Evolutionary conservation across 2,329 filamentous ascomycete genomes (phyloP).

Genomic region (Nothophoma quercina): DNA sequence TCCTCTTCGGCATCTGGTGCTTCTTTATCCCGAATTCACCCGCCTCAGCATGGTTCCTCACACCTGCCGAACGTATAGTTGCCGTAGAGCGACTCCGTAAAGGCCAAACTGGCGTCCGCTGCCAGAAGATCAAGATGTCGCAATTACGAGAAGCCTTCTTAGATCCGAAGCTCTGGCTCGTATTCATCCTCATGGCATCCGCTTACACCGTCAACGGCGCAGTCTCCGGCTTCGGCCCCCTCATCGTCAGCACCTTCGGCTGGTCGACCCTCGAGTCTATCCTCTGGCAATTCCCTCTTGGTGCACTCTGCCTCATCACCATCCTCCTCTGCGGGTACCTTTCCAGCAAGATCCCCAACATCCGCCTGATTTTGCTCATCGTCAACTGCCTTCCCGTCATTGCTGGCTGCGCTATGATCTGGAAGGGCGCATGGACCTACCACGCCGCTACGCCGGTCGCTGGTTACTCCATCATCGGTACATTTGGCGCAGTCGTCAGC

Average conservation of each 20-base stretch:
- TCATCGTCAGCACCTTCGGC: slow-evolving; percentile 53
- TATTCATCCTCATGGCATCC: slow-evolving; percentile 50
- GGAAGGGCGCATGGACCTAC: slow-evolving; percentile 70
- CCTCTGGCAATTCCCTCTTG: slow-evolving; percentile 75
- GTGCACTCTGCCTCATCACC: slow-evolving; percentile 70
- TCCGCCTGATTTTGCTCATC: slow-evolving; percentile 70
- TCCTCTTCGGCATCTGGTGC: slow-evolving; percentile 70
- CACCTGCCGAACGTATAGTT: slow-evolving; percentile 66
- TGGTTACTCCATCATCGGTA: slow-evolving; percentile 76
- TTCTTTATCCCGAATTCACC: slow-evolving; percentile 72
- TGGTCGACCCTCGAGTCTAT: slow-evolving; percentile 50
- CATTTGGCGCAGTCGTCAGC: slow-evolving; percentile 75
- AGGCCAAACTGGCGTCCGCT: slow-evolving; percentile 61
- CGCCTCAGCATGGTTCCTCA: slow-evolving; percentile 73
- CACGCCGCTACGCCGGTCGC: slow-evolving; percentile 71
- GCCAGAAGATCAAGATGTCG: slow-evolving; percentile 61
- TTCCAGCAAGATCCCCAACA: slow-evolving; percentile 66
- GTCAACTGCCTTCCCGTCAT: slow-evolving; percentile 76
- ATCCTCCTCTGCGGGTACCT: slow-evolving; percentile 73
- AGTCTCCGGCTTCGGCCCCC: slow-evolving; percentile 49
- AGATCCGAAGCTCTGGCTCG: slow-evolving; percentile 54
- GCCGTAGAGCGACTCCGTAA: slow-evolving; percentile 55
- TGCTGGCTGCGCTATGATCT: slow-evolving; percentile 76
- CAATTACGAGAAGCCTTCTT: slow-evolving; percentile 58
- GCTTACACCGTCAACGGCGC: slow-evolving; percentile 67